Base-by-base conservation (phyloP, 176 grass and related monocot genomes). In the Oryza officinalis region DNA sequence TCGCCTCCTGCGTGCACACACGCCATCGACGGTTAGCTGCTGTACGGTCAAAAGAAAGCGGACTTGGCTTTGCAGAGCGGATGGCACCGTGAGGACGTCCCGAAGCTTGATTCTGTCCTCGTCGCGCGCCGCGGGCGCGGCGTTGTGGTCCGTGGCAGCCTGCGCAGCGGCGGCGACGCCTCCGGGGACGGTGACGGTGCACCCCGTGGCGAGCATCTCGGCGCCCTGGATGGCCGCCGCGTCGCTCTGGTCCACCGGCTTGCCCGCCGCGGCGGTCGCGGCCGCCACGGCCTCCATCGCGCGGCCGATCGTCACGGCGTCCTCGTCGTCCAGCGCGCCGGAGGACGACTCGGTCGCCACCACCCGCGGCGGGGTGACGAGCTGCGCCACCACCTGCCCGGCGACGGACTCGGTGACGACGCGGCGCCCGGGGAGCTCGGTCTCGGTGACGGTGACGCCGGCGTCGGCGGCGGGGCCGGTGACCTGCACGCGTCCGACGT, bases 381-480 rank as follows among this genome's bases (percentile, higher is more conserved):
- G 22, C 71, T 32, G 72, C 27, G 68, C 67, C 27, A 90, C 87
- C 18, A 74, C 88, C 87, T 94, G 83, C 32, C 92, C 89, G 17
- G 85, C 94, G 22, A 94, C 73, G 67, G 71, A 85, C 74, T 97
- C 89, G 3, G 89, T 85, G 83, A 94, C 52, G 33, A 94, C 78
- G 22, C 77, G 84, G 35, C 77, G 83, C 17, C 80, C 88, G 0
- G 67, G 76, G 13, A 94, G 23, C 20, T 87, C 87, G 17, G 80
- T 65, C 74, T 94, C 82, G 13, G 90, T 63, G 80, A 97, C 78
- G 15, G 80, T 43, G 52, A 90, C 84, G 4, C 89, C 87, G 8
- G 69, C 59, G 26, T 76, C 76, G 1, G 71, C 68, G 1, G 78
- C 69, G 32, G 37, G 13, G 35, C 69, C 83, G 40, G 89, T 69